Conservation (phyloP, 2,329 filamentous ascomycete species). For the Akanthomyces uredinophilus region DNA sequence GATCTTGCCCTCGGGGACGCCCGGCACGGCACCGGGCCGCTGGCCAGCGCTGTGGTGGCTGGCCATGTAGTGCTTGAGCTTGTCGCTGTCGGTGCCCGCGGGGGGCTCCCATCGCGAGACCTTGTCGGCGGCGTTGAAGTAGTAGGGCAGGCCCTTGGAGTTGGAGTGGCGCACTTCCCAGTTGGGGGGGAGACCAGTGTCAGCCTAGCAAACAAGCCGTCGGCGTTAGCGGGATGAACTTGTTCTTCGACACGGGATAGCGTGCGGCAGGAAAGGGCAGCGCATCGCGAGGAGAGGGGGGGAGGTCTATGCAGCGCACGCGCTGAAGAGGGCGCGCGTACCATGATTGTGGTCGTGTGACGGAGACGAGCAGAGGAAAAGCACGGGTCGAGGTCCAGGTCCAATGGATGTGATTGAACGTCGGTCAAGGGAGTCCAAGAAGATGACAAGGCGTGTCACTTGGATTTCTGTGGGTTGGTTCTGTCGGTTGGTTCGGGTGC, state of each 20-base stretch:
- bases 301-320: not conserved
- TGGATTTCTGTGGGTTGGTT: not conserved
- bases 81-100: conserved; percentile 78
- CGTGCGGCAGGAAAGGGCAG: too few species aligned
- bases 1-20: conserved; percentile 70
- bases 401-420: not conserved
- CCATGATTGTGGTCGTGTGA: not conserved
- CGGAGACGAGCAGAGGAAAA: not conserved
- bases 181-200: conserved; percentile 74
- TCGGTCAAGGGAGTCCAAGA: not conserved
- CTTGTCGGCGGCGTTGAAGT: conserved; percentile 85
- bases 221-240: not conserved
- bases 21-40: conserved; percentile 33
- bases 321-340: not conserved
- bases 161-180: conserved; percentile 98
- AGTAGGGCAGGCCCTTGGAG: conserved; percentile 98
- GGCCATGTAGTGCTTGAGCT: conserved; percentile 92
- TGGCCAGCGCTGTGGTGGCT: conserved; percentile 65
- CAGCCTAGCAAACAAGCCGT: conserved; percentile 42
- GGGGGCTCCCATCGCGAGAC: conserved; percentile 96
- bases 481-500: not conserved
- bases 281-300: not conserved
- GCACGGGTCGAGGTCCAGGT: not conserved
- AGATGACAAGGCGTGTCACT: not conserved
- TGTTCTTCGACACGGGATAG: not conserved